phyloP scores from a whole-genome alignment of 176 grass and related monocot species.

The Cenchrus fungigraminus region DNA sequence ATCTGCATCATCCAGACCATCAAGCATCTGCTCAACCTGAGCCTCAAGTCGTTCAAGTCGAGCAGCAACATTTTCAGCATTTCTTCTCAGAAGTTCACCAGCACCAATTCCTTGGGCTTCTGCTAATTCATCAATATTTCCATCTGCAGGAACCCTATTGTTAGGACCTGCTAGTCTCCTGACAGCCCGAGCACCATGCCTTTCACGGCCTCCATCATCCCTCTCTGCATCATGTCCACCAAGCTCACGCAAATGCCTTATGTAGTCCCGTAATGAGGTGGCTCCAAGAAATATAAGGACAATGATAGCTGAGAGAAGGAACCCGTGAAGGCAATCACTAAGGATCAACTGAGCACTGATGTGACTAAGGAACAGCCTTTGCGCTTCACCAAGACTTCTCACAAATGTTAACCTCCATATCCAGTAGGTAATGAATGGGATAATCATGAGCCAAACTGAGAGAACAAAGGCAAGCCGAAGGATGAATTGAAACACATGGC shows the following conservation, averaged over 20 bases:
- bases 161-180: constrained; percentile 81
- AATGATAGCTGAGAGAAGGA: constrained; percentile 96
- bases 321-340: constrained; percentile 96
- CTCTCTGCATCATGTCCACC: constrained; percentile 91
- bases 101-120: constrained; percentile 86
- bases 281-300: constrained; percentile 99
- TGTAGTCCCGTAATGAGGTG: constrained; percentile 95
- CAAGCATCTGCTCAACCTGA: constrained; percentile 98
- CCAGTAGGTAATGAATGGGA: constrained; percentile 99
- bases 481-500: constrained; percentile 88
- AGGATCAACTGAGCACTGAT: constrained; percentile 86
- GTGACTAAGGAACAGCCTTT: constrained; percentile 89
- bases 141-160: constrained; percentile 74
- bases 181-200: constrained; percentile 92
- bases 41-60: constrained; percentile 95
- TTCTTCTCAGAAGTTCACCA: constrained; percentile 87
- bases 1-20: constrained; percentile 98
- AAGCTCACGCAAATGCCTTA: constrained; percentile 92
- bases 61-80: constrained; percentile 98
- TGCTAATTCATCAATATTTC: constrained; percentile 66
- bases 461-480: constrained; percentile 95
- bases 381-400: constrained; percentile 89
- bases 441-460: constrained; percentile 98
- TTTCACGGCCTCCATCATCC: constrained; percentile 83
- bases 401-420: constrained; percentile 96